phyloP scores from a whole-genome alignment of 2,329 filamentous ascomycete species.

The Calonectria naviculata region DNA sequence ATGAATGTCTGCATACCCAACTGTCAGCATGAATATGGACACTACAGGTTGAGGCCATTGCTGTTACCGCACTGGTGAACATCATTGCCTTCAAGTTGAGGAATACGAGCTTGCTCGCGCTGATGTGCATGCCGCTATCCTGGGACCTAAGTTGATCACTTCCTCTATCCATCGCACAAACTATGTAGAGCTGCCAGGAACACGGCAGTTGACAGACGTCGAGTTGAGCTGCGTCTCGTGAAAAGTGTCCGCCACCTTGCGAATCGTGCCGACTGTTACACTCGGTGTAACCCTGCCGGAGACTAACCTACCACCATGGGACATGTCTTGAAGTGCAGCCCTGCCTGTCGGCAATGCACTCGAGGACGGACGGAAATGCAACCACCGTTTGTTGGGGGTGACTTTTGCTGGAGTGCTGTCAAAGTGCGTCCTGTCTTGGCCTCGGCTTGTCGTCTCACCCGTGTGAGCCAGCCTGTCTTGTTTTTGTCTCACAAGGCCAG shows the following conservation, averaged over 20 bases:
- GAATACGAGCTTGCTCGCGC: constrained; percentile 1
- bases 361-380: not conserved
- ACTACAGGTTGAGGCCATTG: not conserved
- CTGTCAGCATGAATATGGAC: not conserved
- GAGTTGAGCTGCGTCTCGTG: not conserved
- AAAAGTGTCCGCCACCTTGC: not conserved
- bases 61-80: not conserved
- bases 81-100: not conserved
- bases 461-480: not conserved
- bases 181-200: constrained; percentile 4
- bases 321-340: constrained; percentile 5
- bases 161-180: not conserved
- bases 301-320: not conserved
- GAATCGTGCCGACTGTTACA: not conserved
- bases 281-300: constrained; percentile 11
- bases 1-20: not conserved
- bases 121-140: not conserved
- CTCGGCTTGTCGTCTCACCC: not conserved
- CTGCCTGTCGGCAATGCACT: not conserved
- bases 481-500: not conserved
- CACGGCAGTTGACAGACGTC: constrained; percentile 1
- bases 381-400: not conserved
- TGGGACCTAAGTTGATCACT: not conserved
- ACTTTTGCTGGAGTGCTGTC: not conserved
- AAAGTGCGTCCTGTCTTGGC: not conserved